These are phyloP conservation scores for Epichloe sp. DNA, from an alignment of 2,329 filamentous ascomycete genomes.

Conservation along the genomic window DNA sequence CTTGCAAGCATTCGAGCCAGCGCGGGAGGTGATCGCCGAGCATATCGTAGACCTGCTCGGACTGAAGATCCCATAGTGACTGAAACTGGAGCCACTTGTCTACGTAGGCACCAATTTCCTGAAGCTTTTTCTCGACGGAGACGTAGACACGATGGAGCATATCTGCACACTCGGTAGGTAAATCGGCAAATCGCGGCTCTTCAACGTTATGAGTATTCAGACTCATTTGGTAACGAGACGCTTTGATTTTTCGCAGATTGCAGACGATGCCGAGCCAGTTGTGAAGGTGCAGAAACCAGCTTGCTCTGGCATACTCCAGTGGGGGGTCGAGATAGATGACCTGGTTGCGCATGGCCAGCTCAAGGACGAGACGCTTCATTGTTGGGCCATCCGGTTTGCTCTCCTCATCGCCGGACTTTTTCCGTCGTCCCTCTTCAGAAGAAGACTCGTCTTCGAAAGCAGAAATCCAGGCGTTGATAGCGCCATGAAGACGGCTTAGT, in stretches of 20 bases:
- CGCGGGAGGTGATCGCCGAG: constrained; percentile 82
- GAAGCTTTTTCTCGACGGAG: constrained; percentile 70
- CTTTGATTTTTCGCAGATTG: constrained; percentile 86
- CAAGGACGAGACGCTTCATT: constrained; percentile 66
- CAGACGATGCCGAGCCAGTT: constrained; percentile 89
- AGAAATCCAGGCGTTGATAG: constrained; percentile 76
- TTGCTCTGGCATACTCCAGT: constrained; percentile 78
- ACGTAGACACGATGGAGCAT: constrained; percentile 69
- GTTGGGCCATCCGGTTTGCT: constrained; percentile 42
- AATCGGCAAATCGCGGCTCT: constrained; percentile 64
- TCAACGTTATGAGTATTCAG: constrained; percentile 53
- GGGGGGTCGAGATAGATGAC: constrained; percentile 97
- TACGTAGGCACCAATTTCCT: constrained; percentile 71
- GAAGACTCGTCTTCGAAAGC: constrained; percentile 58
- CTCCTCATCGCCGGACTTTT: constrained; percentile 32
- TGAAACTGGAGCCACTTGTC: constrained; percentile 99
- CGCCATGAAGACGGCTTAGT: constrained; percentile 67
- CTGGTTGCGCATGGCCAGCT: constrained; percentile 96
- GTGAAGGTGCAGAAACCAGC: constrained; percentile 87
- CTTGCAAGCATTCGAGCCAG: constrained; percentile 92
- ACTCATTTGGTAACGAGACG: constrained; percentile 86
- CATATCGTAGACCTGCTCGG: constrained; percentile 86
- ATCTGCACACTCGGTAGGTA: constrained; percentile 72
- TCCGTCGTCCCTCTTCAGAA: constrained; percentile 38
- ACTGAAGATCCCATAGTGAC: constrained; percentile 93